Percentiles rank a stretch among this genome's conserved stretches.
phyloP scores from a whole-genome alignment of 139 green algal genomes.

The Zygnema cylindricum region DNA sequence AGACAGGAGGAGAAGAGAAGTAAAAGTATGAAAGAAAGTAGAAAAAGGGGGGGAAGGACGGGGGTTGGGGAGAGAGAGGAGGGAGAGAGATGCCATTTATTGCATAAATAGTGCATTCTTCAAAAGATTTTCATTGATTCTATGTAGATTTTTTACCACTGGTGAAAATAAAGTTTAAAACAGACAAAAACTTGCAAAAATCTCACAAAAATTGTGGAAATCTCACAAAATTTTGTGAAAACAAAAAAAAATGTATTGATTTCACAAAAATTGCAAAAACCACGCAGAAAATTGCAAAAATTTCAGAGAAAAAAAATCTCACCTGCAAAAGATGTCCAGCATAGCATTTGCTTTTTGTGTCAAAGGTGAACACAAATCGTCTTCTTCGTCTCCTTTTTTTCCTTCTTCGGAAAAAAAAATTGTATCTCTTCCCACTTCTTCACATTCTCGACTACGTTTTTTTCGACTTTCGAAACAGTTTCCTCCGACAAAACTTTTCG shows the following conservation, averaged over 20 bases:
- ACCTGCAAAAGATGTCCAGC: neutral
- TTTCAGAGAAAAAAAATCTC: neutral
- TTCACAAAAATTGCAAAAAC: neutral
- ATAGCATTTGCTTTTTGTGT: neutral
- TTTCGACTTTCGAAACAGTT: too few species aligned
- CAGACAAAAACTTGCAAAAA: neutral
- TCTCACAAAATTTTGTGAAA: neutral
- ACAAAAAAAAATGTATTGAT: neutral
- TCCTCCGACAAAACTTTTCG: neutral
- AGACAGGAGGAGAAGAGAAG: neutral
- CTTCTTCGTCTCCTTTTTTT: neutral
- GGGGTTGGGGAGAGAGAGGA: too few species aligned
- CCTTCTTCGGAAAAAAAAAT: neutral
- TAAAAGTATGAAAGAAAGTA: neutral
- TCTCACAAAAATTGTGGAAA: neutral
- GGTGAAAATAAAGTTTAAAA: neutral
- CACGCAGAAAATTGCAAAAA: neutral
- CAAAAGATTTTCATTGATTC: neutral
- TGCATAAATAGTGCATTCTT: neutral
- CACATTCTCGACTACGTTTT: too few species aligned
- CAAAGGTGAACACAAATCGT: neutral
- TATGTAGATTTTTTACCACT: neutral
- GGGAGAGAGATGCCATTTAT: neutral
- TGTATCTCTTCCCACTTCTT: neutral
- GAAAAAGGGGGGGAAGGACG: too few species aligned